Conservation (phyloP, 179 eudicot genomes). For the Drosera spatulata region DNA sequence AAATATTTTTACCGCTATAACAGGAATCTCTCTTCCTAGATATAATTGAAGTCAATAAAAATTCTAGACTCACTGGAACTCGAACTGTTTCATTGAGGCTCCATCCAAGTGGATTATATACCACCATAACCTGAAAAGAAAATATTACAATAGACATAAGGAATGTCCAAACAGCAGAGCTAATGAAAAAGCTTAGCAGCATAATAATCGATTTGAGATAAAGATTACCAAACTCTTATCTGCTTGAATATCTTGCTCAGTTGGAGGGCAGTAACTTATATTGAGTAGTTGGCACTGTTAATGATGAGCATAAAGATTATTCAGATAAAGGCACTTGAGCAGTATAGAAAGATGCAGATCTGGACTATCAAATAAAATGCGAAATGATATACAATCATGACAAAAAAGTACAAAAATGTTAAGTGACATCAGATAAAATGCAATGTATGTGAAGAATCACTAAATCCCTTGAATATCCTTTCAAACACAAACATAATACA, state of each 20-base stretch:
- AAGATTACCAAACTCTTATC: slow-evolving; percentile 72
- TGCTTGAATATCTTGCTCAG: slow-evolving; percentile 56
- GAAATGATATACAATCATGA: background rate
- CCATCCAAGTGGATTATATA: slow-evolving; percentile 93
- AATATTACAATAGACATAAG: background rate
- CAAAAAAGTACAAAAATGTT: background rate
- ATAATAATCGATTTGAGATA: background rate
- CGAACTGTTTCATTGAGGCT: slow-evolving; percentile 54
- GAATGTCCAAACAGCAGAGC: background rate
- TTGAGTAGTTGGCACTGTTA: slow-evolving; percentile 79
- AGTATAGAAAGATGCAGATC: background rate
- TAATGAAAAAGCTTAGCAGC: background rate
- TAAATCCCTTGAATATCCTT: background rate
- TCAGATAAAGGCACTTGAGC: background rate
- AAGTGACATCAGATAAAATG: background rate
- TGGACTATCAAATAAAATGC: background rate
- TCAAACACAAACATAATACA: no score
- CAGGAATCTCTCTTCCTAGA: no score
- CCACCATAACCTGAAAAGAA: slow-evolving; percentile 62
- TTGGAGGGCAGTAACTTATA: slow-evolving; percentile 78
- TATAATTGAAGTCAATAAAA: background rate
- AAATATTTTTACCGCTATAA: no score
- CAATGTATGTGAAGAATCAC: background rate
- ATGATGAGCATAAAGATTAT: background rate
- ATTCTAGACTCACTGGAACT: slow-evolving; percentile 51